phyloP scores from a whole-genome alignment of 352 stramenopile genomes.

The Pilasporangium apinafurcum region DNA sequence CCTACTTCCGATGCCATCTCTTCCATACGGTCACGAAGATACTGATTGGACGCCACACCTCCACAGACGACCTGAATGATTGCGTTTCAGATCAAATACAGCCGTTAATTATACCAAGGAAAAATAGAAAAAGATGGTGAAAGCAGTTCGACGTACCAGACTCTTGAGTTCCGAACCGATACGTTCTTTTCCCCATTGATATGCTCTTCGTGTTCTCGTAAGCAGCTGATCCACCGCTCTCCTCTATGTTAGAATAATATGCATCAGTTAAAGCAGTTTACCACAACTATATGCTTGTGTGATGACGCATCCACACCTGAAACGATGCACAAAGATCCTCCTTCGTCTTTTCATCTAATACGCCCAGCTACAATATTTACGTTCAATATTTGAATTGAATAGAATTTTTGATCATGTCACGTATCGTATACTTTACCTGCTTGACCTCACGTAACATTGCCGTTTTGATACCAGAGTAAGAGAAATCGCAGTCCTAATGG shows the following conservation, averaged over 20 bases:
- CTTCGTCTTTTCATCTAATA: conserved; percentile 43
- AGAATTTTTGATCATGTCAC: no score
- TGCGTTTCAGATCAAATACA: neutral
- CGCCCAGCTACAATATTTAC: conserved; percentile 37
- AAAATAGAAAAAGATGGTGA: neutral
- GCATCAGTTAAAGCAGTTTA: no score
- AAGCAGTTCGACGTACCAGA: conserved; percentile 48
- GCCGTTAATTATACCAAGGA: neutral
- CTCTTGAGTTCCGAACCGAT: conserved; percentile 44
- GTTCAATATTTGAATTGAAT: conserved; percentile 9
- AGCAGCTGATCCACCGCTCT: conserved; percentile 51
- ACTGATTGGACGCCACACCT: conserved; percentile 96
- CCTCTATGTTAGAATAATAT: no score
- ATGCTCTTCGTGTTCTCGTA: conserved; percentile 83
- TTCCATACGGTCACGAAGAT: conserved; percentile 86
- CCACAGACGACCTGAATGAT: conserved; percentile 96
- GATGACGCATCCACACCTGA: conserved; percentile 52
- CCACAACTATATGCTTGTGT: no score
- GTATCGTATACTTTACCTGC: conserved; percentile 20
- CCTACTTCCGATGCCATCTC: conserved; percentile 38
- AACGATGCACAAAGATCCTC: conserved; percentile 94
- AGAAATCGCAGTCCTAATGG: conserved; percentile 94
- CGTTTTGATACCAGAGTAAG: conserved; percentile 97
- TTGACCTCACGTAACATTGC: conserved; percentile 86
- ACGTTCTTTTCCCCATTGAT: conserved; percentile 67